Evolutionary conservation across 108 stramenopile genomes (phyloP), one percentile per base, ranked within the genome.

Genomic region (Cyclostephanos tholiformis): DNA sequence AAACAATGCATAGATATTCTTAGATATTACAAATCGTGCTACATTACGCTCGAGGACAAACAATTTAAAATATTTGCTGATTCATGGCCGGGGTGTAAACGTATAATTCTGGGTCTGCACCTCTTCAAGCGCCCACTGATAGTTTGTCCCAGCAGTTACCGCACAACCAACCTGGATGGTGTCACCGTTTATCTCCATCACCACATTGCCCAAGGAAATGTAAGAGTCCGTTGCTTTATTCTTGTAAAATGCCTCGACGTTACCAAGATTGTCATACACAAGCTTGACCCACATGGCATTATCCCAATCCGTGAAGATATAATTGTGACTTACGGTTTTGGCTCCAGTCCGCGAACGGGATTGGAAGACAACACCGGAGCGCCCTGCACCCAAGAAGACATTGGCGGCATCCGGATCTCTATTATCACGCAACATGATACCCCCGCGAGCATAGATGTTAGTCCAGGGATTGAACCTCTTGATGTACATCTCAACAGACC

Each of bases 401-500:
- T 77, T 66, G 63, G 49, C 27, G 65, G 76, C 44, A 36, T 73
- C 26, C 19, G 55, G 5, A 48, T 52, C 49, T 17, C 32, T 20
- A 39, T 4, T 46, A 67, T 38, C 46, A 16, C 76, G 71, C 38
- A 77, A 35, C 76, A 77, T 77, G 35, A 77, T 6, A 22, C 76
- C 76, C 53, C 71, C 76, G 16, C 66, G 73, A 6, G 76, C 38
- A 30, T 35, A 71, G 22, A 27, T 4, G 0, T 41, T 17, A 4
- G 29, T 22, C 35, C 65, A 58, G 6, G 11, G 5, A 50, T 61
- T 44, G 20, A 72, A 72, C 10, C 27, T 49, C 23, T 65, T 20
- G 51, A 73, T 46, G 60, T 26, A 61, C 25, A 43, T 27, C 17
- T 53, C 63, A 29, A 77, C 36, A 23, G 65, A 46, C 8, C 65